A percentile compares a stretch with the other conserved stretches of the same genome.
Evolutionary conservation across 441 rosid species (phyloP).

Genomic region (Erysimum pusillum): DNA sequence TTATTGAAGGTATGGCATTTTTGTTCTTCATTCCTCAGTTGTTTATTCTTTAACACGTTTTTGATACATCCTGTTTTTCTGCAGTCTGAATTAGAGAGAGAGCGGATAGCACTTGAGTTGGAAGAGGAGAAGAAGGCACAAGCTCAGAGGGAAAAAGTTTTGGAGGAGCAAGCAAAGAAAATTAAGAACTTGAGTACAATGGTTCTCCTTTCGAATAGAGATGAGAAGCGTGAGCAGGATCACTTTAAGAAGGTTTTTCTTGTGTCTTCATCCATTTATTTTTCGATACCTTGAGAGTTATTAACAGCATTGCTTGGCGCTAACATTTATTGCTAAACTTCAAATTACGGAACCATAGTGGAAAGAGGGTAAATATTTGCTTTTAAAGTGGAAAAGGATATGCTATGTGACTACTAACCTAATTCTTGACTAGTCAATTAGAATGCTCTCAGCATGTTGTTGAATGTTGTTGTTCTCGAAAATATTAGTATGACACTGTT

Average conservation of each 20-base stretch:
- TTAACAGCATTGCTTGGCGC: slow-evolving; percentile 12
- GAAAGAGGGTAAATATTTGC: slow-evolving; percentile 19
- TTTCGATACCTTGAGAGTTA: neutral
- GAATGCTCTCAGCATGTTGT: slow-evolving; percentile 22
- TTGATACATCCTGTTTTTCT: slow-evolving; percentile 40
- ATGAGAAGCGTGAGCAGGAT: slow-evolving; percentile 73
- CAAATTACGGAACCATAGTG: slow-evolving; percentile 10
- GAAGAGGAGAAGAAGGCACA: slow-evolving; percentile 98
- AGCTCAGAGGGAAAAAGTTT: slow-evolving; percentile 88
- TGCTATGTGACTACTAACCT: slow-evolving; percentile 15
- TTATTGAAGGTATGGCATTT: slow-evolving; percentile 73
- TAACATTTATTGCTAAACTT: slow-evolving; percentile 11
- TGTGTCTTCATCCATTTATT: slow-evolving; percentile 13
- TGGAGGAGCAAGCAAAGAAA: slow-evolving; percentile 94
- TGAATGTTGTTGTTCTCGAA: slow-evolving; percentile 11
- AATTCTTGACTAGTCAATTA: slow-evolving; percentile 29
- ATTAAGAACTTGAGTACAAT: slow-evolving; percentile 91
- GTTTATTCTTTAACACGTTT: slow-evolving; percentile 23
- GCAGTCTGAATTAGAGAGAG: slow-evolving; percentile 96
- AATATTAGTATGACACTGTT: slow-evolving; percentile 24
- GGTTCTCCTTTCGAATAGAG: slow-evolving; percentile 84
- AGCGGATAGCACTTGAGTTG: slow-evolving; percentile 87
- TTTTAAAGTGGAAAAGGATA: neutral
- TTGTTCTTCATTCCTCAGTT: slow-evolving; percentile 35
- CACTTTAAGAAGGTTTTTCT: slow-evolving; percentile 74